Evolutionary conservation across 2,329 filamentous ascomycete species (phyloP), one percentile per base, ranked within the genome.

Genomic region (Hymenoscyphus fraxineus): DNA sequence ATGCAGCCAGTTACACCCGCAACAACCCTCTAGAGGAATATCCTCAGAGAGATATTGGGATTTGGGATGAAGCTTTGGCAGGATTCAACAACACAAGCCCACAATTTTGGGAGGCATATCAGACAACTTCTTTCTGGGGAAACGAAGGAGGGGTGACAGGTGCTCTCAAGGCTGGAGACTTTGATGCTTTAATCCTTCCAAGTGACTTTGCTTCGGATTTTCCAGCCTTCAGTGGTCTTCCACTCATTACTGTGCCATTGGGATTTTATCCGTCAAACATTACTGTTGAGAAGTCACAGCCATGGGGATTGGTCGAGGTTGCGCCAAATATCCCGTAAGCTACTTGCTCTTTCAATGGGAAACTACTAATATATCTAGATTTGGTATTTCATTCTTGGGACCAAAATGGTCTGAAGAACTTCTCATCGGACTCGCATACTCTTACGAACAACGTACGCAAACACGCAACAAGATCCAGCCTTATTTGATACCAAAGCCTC

Each of bases 151-250:
- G 84, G 13, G 89, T 88, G 9, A 91, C 92, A 65, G 84, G 92
- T 70, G 83, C 85, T 27, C 73, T 80, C 67, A 76, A 75, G 32
- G 73, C 70, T 7, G 66, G 67, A 12, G 70, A 75, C 19, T 77
- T 92, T 1, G 82, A 86, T 63, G 89, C 83, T 4, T 78, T 92
- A 6, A 79, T 92, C 1, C 85, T 90, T 0, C 89, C 89, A 6
- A 64, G 51, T 27, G 54, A 39, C n/a, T 60, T 38, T 58, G 58
- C 85, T 85, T 66, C 85, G 90, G 76, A 0, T 22, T 83, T 90
- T 65, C 86, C 88, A 0, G 89, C 89, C 0, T 88, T 91, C 76
- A 89, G 89, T 6, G 88, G 89, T 0, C 92, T 92, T 70, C 89
- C 89, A 0, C 81, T 89, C 71, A 80, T 92, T 60, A 90, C 88